Percentiles rank a stretch among this genome's conserved stretches.
Evolutionary conservation across 2,329 filamentous ascomycete genomes (phyloP).

Genomic region (Colletotrichum kahawae): DNA sequence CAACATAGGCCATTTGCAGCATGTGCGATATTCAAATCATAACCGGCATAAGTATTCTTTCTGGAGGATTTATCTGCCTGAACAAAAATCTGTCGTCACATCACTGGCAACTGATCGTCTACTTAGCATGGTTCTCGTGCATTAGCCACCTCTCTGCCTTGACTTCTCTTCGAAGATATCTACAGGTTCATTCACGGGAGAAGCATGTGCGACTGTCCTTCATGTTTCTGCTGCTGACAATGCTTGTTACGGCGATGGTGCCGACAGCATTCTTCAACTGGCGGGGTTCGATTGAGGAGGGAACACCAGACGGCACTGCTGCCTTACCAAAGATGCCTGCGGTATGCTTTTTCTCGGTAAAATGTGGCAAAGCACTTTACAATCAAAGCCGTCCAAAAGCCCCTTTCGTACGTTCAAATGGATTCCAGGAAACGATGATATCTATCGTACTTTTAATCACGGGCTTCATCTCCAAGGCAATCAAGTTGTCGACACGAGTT

Average conservation of each 20-base stretch:
- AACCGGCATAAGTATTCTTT: conserved; percentile 32
- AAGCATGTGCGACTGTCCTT: not conserved
- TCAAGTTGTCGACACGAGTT: not conserved
- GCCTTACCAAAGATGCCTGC: not conserved
- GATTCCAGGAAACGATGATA: not conserved
- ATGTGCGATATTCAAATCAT: conserved; percentile 32
- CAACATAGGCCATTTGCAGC: too few relatives aligned
- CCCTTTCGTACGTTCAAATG: not conserved
- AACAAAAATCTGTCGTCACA: conserved; percentile 16
- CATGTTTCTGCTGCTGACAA: not conserved
- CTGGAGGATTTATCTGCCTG: conserved; percentile 10
- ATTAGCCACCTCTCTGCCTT: conserved; percentile 28
- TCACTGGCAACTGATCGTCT: conserved; percentile 33
- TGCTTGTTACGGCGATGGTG: not conserved
- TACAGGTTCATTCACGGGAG: not conserved
- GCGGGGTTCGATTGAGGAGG: not conserved
- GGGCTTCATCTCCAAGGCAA: not conserved
- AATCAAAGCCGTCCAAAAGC: rapidly evolving
- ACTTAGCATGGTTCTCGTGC: conserved; percentile 36
- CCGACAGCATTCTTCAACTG: not conserved
- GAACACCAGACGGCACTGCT: not conserved
- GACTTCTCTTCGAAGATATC: not conserved
- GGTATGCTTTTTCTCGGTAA: not conserved
- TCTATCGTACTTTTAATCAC: too few relatives aligned
- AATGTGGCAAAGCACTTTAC: not conserved